These are phyloP conservation scores for Xylaria flabelliformis DNA, from an alignment of 495 filamentous ascomycete species.

Conservation along the genomic window DNA sequence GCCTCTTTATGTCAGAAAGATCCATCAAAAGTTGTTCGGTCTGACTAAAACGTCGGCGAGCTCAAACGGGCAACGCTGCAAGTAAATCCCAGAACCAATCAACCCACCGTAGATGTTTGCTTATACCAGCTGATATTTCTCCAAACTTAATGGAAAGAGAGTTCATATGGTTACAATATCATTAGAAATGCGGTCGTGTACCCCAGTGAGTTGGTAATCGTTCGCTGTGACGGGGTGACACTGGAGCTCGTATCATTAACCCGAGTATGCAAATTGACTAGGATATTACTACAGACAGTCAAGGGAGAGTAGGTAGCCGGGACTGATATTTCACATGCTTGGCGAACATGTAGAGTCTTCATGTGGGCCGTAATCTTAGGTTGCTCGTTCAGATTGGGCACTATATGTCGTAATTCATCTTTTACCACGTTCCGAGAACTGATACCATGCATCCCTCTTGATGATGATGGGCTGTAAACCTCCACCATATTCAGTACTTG, in stretches of 20 bases:
- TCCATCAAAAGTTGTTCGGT: neutral
- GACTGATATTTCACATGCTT: too few relatives aligned
- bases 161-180: neutral
- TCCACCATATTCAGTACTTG: too few relatives aligned
- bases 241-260: neutral
- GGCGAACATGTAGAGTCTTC: too few relatives aligned
- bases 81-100: neutral
- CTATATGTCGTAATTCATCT: too few relatives aligned
- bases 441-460: too few relatives aligned
- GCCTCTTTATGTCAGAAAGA: neutral
- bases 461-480: too few relatives aligned
- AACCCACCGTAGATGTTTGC: neutral
- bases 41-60: constrained; percentile 8
- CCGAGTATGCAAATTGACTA: neutral
- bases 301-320: too few relatives aligned
- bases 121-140: neutral
- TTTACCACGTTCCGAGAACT: too few relatives aligned
- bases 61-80: neutral
- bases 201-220: neutral
- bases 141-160: neutral
- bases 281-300: neutral
- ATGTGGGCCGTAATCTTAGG: too few relatives aligned
- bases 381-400: too few relatives aligned
- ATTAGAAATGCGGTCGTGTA: neutral
- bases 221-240: neutral